A percentile compares a stretch with the other conserved stretches of the same genome.
Conservation (phyloP, 108 stramenopile species). For the Nannochloropsis granulata region DNA sequence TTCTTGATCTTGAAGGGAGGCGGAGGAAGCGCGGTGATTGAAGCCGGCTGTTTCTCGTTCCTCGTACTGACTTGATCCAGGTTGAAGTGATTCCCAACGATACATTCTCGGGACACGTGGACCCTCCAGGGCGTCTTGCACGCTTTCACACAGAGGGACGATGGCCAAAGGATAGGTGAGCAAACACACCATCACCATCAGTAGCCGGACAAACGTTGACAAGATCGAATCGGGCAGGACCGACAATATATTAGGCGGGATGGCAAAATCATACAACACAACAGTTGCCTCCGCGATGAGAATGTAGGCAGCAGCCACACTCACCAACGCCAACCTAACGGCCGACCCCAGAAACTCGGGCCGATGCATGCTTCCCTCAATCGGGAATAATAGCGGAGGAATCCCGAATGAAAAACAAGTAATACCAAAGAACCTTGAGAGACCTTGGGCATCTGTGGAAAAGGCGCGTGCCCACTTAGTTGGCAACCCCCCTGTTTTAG, state of each 20-base stretch:
- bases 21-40: not conserved
- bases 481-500: not conserved
- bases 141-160: constrained; percentile 15
- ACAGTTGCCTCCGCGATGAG: not conserved
- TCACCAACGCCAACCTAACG: not conserved
- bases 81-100: not conserved
- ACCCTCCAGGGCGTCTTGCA: constrained; percentile 4
- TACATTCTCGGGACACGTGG: not conserved
- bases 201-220: not conserved
- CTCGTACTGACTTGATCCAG: not conserved
- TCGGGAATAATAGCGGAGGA: not conserved
- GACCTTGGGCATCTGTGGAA: not conserved
- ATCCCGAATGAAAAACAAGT: not conserved
- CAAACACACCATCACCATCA: constrained; percentile 16
- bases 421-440: not conserved
- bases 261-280: not conserved
- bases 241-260: not conserved
- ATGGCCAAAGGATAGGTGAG: constrained; percentile 30
- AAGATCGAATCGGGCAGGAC: not conserved
- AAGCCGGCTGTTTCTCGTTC: not conserved
- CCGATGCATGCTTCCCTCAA: not conserved
- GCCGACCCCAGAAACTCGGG: not conserved
- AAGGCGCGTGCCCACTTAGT: not conserved
- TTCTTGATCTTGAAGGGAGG: not conserved
- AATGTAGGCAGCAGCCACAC: not conserved